Evolutionary conservation across 495 filamentous ascomycete species (phyloP), one percentile per base, ranked within the genome.

Genomic region (Cairneyella variabilis): DNA sequence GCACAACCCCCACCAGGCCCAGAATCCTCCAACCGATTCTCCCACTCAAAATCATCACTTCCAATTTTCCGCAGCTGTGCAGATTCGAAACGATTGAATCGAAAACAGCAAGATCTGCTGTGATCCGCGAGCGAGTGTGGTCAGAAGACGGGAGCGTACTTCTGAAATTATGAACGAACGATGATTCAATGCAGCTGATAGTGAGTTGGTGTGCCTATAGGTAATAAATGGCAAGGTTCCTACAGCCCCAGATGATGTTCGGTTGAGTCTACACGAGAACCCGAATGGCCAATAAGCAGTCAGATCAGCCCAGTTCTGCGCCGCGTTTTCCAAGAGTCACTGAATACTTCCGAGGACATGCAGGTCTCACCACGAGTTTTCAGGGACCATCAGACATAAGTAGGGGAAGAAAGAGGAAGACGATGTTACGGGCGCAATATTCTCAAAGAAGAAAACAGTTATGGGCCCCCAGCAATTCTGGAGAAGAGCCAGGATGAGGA

Each of bases 371-470:
- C 44, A 53, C 50, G 37, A 53, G 36, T 37, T 6, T 18, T n/a
- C 17, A 10, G n/a, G 18, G 23, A 39, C 28, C 28, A 14, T 32
- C 7, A 32, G 28, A 32, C 6, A 32, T 32, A 32, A 32, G 28
- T 32, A 32, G 7, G 10, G 21, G 18, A 30, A 28, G 5, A 37
- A 25, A 1, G 6, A 54, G 18, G 20, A 22, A 18, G 40, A 43
- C 10, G 34, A 34, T 18, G 26, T 26, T 36, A 48, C 26, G 23
- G 16, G 17, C 39, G 28, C 28, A 32, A 32, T 7, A 6, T 6
- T 47, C 54, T 50, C 22, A 41, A 58, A 58, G 44, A 58, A 50
- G 56, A 54, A 54, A 58, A 58, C 34, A 58, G 56, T 50, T 58
- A 58, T 48, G 56, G 49, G 36, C 34, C 51, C 56, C 56, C 23